Conservation (phyloP, 176 grass and related monocot genomes). For the Aechmea fasciata region DNA sequence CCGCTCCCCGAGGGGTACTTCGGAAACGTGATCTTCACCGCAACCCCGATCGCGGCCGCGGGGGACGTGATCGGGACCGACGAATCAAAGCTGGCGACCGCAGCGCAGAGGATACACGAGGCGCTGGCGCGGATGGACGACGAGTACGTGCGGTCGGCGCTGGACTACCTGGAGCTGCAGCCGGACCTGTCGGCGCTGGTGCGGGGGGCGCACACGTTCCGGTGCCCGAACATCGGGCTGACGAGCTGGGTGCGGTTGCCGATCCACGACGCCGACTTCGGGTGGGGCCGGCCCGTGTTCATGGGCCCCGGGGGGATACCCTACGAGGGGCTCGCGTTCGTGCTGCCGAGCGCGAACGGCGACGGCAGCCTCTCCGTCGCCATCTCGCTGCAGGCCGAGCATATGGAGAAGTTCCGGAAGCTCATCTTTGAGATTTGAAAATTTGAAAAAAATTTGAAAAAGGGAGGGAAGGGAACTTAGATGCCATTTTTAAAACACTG, state of each 20-base stretch:
- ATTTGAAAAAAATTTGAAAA: too few relatives aligned
- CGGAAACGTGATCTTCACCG: constrained; percentile 88
- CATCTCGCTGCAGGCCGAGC: constrained; percentile 73
- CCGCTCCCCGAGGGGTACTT: constrained; percentile 74
- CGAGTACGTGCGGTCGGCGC: constrained; percentile 54
- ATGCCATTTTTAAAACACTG: too few relatives aligned
- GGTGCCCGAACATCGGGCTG: constrained; percentile 69
- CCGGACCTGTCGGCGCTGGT: constrained; percentile 60
- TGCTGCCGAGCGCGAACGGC: constrained; percentile 52
- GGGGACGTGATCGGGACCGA: constrained; percentile 36
- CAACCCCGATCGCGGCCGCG: constrained; percentile 53
- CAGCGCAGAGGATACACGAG: constrained; percentile 48
- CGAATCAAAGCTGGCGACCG: constrained; percentile 1
- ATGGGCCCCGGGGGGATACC: constrained; percentile 84
- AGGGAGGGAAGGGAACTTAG: too few relatives aligned
- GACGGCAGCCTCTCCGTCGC: constrained; percentile 60
- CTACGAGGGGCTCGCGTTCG: constrained; percentile 69
- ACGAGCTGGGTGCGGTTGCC: constrained; percentile 90
- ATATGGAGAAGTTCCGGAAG: constrained; percentile 81
- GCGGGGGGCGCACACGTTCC: constrained; percentile 71
- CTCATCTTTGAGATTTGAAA: constrained; percentile 45
- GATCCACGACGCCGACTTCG: constrained; percentile 70
- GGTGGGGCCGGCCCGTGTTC: constrained; percentile 77
- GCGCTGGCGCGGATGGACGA: constrained; percentile 60
- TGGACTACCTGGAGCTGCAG: constrained; percentile 78